A percentile compares a stretch with the other conserved stretches of the same genome.
Evolutionary conservation across 345 rosid genomes (phyloP).

Genomic region (Excoecaria agallocha): DNA sequence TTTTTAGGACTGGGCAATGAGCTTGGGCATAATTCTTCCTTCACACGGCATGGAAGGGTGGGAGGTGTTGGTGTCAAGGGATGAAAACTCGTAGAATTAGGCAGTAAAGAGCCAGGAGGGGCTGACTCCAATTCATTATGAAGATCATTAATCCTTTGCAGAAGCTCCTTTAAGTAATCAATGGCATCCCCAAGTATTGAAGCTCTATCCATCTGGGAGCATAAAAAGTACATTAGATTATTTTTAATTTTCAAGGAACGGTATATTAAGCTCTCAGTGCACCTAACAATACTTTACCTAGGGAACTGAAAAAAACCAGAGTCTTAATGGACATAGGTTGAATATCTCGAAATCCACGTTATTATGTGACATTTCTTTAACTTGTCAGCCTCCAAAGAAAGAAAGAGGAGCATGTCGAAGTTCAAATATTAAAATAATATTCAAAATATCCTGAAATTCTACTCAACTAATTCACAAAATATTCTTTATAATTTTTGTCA

Average conservation of each 20-base stretch:
- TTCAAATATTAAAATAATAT: not conserved
- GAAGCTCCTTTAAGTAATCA: slow-evolving; percentile 90
- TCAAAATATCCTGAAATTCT: slow-evolving; percentile 1
- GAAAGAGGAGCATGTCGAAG: not conserved
- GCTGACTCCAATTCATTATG: slow-evolving; percentile 83
- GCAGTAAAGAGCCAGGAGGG: slow-evolving; percentile 57
- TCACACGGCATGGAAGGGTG: slow-evolving; percentile 65
- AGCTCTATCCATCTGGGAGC: slow-evolving; percentile 89
- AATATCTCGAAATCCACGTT: not conserved
- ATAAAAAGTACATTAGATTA: slow-evolving; percentile 3
- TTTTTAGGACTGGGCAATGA: slow-evolving; percentile 73
- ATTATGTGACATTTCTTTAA: not conserved
- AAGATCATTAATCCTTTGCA: slow-evolving; percentile 89
- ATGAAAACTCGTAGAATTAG: slow-evolving; percentile 61
- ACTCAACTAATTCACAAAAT: not conserved
- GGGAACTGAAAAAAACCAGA: not conserved
- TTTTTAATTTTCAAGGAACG: not conserved
- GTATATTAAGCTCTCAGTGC: not conserved
- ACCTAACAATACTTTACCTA: not conserved
- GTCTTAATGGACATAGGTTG: not conserved
- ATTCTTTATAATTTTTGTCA: not conserved
- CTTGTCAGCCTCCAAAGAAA: not conserved
- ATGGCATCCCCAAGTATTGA: slow-evolving; percentile 96
- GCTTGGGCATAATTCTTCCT: slow-evolving; percentile 74
- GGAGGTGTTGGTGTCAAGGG: slow-evolving; percentile 87